These are phyloP conservation scores for Cutaneotrichosporon cyanovorans DNA, from an alignment of 1,284 basidiomycete genomes.

Conservation along the genomic window DNA sequence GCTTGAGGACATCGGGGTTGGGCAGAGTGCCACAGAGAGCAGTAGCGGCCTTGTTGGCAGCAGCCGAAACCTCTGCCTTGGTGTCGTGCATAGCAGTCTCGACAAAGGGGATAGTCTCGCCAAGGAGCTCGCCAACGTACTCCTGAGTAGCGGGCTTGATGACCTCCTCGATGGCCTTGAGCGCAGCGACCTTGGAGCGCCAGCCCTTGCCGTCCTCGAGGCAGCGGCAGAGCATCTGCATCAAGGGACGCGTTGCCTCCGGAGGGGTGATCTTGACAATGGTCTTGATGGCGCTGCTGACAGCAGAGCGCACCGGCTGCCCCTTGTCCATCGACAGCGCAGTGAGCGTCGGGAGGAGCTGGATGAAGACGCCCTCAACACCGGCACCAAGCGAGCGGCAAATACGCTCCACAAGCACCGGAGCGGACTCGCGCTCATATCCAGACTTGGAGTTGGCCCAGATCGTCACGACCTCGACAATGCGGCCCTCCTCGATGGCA, in stretches of 20 bases:
- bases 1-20: slow-evolving; percentile 86
- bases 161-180: slow-evolving; percentile 74
- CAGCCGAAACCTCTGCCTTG: slow-evolving; percentile 83
- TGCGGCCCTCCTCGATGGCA: slow-evolving; percentile 32
- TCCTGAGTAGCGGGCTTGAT: slow-evolving; percentile 64
- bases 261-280: slow-evolving; percentile 79
- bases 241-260: slow-evolving; percentile 68
- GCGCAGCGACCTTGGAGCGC: slow-evolving; percentile 87
- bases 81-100: slow-evolving; percentile 95
- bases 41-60: slow-evolving; percentile 88
- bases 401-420: slow-evolving; percentile 74
- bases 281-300: slow-evolving; percentile 71
- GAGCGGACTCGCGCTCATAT: slow-evolving; percentile 85
- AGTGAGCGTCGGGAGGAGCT: slow-evolving; percentile 69
- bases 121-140: slow-evolving; percentile 77
- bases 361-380: slow-evolving; percentile 71
- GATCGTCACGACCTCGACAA: slow-evolving; percentile 59
- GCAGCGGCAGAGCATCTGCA: slow-evolving; percentile 63
- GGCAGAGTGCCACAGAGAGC: slow-evolving; percentile 84
- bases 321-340: slow-evolving; percentile 92
- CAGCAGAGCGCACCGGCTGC: slow-evolving; percentile 78
- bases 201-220: slow-evolving; percentile 78
- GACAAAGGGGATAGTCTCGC: slow-evolving; percentile 73
- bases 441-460: slow-evolving; percentile 82
- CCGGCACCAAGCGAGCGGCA: slow-evolving; percentile 65